These are phyloP conservation scores for Rhodotorula toruloides DNA, from an alignment of 768 basidiomycete genomes.

Conservation along the genomic window DNA sequence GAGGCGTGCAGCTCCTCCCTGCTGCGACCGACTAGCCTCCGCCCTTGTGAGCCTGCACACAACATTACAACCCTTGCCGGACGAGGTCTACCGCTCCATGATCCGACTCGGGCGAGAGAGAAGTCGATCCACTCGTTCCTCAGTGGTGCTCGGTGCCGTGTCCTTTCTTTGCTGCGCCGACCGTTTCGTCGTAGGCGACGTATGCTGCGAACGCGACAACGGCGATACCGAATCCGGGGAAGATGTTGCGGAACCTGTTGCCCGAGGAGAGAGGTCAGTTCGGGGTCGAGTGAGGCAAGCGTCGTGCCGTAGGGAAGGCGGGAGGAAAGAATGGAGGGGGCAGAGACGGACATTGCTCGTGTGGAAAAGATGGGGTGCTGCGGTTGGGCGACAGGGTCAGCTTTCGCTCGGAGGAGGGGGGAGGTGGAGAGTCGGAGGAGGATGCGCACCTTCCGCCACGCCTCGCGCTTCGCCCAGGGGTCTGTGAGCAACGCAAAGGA, in stretches of 20 bases:
- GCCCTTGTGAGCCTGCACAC: no score
- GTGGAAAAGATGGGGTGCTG: constrained; percentile 34
- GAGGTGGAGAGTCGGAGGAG: background rate
- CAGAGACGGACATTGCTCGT: background rate
- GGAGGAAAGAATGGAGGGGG: background rate
- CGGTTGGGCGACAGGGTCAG: background rate
- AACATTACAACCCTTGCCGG: no score
- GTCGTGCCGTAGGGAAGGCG: background rate
- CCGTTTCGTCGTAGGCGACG: constrained; percentile 50
- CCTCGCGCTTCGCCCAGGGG: constrained; percentile 42
- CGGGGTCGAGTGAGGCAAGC: background rate
- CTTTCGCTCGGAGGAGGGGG: background rate
- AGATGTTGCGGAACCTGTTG: constrained; percentile 78
- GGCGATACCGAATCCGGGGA: constrained; percentile 92
- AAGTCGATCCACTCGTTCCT: background rate
- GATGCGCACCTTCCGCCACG: constrained; percentile 39
- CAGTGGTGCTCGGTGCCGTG: constrained; percentile 13
- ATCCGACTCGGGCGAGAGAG: no score
- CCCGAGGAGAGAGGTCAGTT: background rate
- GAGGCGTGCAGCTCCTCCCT: no score
- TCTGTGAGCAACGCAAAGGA: background rate
- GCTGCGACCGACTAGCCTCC: no score
- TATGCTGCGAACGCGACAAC: constrained; percentile 87
- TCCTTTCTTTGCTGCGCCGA: constrained; percentile 29
- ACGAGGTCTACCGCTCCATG: no score